Evolutionary conservation across 768 basidiomycete species (phyloP).

Genomic region (Termitomyces sp.): DNA sequence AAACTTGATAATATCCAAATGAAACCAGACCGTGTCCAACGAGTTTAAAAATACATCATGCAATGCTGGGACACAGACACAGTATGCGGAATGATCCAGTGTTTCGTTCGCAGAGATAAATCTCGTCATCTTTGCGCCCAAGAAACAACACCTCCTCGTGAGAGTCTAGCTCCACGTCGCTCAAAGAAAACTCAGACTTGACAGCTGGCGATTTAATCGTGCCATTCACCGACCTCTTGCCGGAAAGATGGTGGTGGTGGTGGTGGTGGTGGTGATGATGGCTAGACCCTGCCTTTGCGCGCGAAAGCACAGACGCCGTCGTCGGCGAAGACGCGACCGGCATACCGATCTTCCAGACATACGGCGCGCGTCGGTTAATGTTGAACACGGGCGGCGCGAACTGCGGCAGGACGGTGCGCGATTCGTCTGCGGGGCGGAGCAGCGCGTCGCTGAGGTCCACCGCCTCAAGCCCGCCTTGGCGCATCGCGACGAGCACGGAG

Average conservation of each 20-base stretch:
- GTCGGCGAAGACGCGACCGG: slow-evolving; percentile 44
- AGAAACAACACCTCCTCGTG: slow-evolving; percentile 76
- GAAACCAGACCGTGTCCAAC: too few relatives aligned
- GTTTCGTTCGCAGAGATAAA: slow-evolving; percentile 80
- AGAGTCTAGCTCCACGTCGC: slow-evolving; percentile 47
- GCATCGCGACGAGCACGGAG: slow-evolving; percentile 78
- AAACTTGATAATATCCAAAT: too few relatives aligned
- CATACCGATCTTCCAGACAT: slow-evolving; percentile 80
- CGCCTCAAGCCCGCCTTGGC: slow-evolving; percentile 80
- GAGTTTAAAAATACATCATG: too few relatives aligned
- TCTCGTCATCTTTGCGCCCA: slow-evolving; percentile 68
- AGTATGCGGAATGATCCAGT: slow-evolving; percentile 71
- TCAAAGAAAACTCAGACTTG: slow-evolving; percentile 44
- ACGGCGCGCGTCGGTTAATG: slow-evolving; percentile 66
- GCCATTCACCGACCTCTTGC: slow-evolving; percentile 45
- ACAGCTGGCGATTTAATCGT: slow-evolving; percentile 40
- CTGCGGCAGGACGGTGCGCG: slow-evolving; percentile 64
- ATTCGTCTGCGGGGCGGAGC: slow-evolving; percentile 74
- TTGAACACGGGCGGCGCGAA: slow-evolving; percentile 58
- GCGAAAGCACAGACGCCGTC: slow-evolving; percentile 33
- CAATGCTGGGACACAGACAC: slow-evolving; percentile 44
- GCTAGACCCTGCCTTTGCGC: slow-evolving; percentile 33
- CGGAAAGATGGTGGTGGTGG: too few relatives aligned
- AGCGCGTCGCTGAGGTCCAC: slow-evolving; percentile 78
- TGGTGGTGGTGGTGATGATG: too few relatives aligned